Evolutionary conservation across 306 rosid genomes (phyloP).

Genomic region (Glycine latifolia): DNA sequence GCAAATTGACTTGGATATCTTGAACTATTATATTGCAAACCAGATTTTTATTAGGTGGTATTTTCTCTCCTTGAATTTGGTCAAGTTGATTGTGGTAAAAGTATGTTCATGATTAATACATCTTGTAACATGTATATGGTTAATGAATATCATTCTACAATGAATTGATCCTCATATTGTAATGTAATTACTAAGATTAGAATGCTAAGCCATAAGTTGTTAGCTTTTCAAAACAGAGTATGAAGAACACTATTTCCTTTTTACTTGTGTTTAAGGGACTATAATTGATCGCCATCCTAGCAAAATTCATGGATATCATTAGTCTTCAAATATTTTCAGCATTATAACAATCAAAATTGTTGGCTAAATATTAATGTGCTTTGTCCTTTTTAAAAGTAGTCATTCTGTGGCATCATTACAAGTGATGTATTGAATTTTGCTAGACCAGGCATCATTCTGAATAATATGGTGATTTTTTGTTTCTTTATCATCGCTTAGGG

Average conservation of each 20-base stretch:
- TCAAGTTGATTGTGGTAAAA: conserved; percentile 17
- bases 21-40: conserved; percentile 4
- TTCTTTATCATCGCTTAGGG: conserved; percentile 58
- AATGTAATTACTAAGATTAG: conserved; percentile 20
- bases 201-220: conserved; percentile 12
- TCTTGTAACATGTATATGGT: conserved; percentile 9
- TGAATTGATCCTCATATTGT: conserved; percentile 15
- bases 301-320: conserved; percentile 18
- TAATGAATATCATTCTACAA: conserved; percentile 34
- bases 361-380: conserved; percentile 1
- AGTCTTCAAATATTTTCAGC: conserved; percentile 11
- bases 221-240: conserved; percentile 21
- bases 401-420: neutral
- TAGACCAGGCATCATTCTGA: conserved; percentile 48
- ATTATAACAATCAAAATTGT: conserved; percentile 29
- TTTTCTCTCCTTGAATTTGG: conserved; percentile 32
- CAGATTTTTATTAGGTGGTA: conserved; percentile 16
- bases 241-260: conserved; percentile 24
- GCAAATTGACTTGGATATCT: conserved; percentile 34
- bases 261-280: conserved; percentile 32
- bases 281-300: conserved; percentile 17
- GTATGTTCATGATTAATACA: conserved; percentile 14
- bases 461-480: neutral
- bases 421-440: neutral
- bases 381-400: conserved; percentile 2